Evolutionary conservation across 257 asterid species (phyloP).

Genomic region (Nicotiana otophora): DNA sequence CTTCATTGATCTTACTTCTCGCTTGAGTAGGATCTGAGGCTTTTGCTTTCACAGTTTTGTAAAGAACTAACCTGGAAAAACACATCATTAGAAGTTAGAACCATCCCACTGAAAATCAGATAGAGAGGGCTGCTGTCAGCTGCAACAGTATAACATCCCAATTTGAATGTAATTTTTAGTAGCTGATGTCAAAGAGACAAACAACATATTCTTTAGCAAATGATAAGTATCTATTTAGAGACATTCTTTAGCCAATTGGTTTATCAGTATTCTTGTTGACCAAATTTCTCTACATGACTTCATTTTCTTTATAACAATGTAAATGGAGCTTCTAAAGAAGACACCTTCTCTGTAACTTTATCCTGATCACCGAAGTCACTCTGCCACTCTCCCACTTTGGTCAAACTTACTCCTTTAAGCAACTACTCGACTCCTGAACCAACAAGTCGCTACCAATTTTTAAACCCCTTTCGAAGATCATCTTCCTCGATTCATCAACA

Average conservation of each 20-base stretch:
- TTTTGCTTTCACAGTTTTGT: background rate
- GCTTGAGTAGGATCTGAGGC: background rate
- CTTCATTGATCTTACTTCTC: slow-evolving; percentile 25
- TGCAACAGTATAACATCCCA: background rate
- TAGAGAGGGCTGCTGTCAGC: background rate
- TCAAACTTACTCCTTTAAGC: too few species aligned
- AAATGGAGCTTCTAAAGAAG: background rate
- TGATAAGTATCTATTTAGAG: background rate
- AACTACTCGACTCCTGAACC: too few species aligned
- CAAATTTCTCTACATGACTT: background rate
- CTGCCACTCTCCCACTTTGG: too few species aligned
- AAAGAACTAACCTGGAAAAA: background rate
- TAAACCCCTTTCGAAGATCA: too few species aligned
- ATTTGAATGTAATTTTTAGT: background rate
- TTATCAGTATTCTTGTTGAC: background rate
- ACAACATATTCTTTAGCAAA: background rate
- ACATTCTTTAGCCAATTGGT: background rate
- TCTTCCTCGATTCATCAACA: too few species aligned
- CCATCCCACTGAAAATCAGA: background rate
- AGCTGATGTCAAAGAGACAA: background rate
- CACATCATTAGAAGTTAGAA: background rate
- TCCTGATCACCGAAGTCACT: background rate
- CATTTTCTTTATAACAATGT: background rate
- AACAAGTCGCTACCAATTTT: too few species aligned
- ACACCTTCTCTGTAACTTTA: background rate